Percentiles rank a stretch among this genome's conserved stretches.
Evolutionary conservation across 106 monocot species (phyloP).

Genomic region (Posidonia australis): DNA sequence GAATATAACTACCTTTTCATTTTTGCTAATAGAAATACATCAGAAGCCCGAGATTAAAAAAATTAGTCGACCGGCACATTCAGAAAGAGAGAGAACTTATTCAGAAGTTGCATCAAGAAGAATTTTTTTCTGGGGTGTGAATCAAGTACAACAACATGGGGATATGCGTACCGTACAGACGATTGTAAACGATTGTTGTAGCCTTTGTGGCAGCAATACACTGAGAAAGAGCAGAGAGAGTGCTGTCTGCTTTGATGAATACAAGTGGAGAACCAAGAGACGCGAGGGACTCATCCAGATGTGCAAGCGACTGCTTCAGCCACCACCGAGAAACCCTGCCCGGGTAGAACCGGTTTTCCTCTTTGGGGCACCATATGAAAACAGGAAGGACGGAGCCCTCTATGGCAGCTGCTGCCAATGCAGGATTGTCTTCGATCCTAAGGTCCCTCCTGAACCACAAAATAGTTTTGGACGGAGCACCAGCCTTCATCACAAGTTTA

Average conservation of each 20-base stretch:
- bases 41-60: no score
- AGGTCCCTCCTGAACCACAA: slow-evolving; percentile 90
- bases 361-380: slow-evolving; percentile 78
- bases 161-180: slow-evolving; percentile 54
- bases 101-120: no score
- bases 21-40: no score
- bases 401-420: slow-evolving; percentile 44
- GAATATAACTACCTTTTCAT: no score
- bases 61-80: no score
- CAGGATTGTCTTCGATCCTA: slow-evolving; percentile 89
- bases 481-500: slow-evolving; percentile 22
- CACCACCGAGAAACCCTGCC: slow-evolving; percentile 81
- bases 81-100: no score
- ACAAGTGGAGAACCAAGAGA: slow-evolving; percentile 52
- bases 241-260: slow-evolving; percentile 54
- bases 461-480: slow-evolving; percentile 35
- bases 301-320: slow-evolving; percentile 85
- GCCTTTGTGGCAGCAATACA: slow-evolving; percentile 51
- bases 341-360: slow-evolving; percentile 76
- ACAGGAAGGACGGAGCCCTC: slow-evolving; percentile 58
- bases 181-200: slow-evolving; percentile 59
- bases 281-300: slow-evolving; percentile 49
- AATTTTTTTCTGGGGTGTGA: no score
- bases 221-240: slow-evolving; percentile 44
- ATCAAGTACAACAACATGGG: not conserved